phyloP scores from a whole-genome alignment of 768 basidiomycete species.

The Lactarius sp. region DNA sequence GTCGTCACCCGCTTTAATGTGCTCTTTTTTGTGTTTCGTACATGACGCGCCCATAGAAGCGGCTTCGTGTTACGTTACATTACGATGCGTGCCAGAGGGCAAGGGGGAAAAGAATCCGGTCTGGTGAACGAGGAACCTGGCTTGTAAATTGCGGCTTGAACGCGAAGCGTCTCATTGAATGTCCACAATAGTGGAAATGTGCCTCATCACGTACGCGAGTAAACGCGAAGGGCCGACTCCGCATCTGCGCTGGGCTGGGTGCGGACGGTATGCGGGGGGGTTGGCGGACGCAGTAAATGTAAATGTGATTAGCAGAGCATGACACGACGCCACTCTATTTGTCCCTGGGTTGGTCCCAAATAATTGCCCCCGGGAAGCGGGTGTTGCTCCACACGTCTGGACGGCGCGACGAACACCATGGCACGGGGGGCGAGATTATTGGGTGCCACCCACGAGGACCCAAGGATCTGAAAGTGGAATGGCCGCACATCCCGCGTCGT shows the following conservation, averaged over 20 bases:
- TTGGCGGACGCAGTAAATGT: not conserved
- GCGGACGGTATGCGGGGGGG: not conserved
- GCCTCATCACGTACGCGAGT: too few relatives aligned
- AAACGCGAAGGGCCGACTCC: not conserved
- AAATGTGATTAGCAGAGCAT: not conserved
- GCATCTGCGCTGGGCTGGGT: not conserved
- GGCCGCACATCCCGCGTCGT: conserved; percentile 11
- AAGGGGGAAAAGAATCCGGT: too few relatives aligned
- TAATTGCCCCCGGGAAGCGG: too few relatives aligned
- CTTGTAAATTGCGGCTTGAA: too few relatives aligned
- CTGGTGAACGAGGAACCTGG: too few relatives aligned
- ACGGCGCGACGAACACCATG: too few relatives aligned
- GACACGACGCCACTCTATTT: not conserved
- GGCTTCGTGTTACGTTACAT: not conserved
- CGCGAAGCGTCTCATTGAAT: too few relatives aligned
- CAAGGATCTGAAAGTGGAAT: conserved; percentile 13
- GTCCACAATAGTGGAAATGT: too few relatives aligned
- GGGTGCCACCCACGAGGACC: not conserved
- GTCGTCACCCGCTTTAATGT: not conserved
- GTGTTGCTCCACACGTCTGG: too few relatives aligned
- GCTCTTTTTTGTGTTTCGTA: not conserved
- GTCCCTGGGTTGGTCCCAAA: too few relatives aligned
- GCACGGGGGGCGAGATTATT: not conserved
- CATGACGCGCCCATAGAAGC: not conserved
- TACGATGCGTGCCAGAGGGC: too few relatives aligned